phyloP scores from a whole-genome alignment of 257 asterid species.

The Scutellaria barbata region DNA sequence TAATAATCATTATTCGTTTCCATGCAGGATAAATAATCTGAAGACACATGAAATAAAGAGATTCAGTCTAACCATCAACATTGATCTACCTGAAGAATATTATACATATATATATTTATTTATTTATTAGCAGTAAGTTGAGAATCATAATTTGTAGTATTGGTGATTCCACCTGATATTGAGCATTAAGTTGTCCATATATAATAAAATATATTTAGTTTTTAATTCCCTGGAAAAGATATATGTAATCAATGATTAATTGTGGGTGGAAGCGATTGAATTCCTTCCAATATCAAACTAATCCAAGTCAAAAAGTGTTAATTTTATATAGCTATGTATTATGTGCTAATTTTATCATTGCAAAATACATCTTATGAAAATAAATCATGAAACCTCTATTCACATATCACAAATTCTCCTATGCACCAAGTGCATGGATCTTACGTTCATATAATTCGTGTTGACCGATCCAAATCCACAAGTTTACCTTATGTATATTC shows the following conservation, averaged over 20 bases:
- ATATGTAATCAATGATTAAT: constrained; percentile 22
- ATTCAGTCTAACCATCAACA: constrained; percentile 17
- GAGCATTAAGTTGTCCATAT: constrained; percentile 27
- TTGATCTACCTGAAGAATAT: constrained; percentile 20
- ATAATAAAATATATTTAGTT: not conserved
- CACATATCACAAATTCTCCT: too few relatives aligned
- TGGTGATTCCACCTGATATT: constrained; percentile 24
- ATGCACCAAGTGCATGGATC: too few relatives aligned
- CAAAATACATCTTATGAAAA: too few relatives aligned
- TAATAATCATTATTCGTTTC: not conserved
- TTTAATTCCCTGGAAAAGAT: not conserved
- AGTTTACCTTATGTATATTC: too few relatives aligned
- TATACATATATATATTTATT: too few relatives aligned
- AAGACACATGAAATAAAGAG: constrained; percentile 23
- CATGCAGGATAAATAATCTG: constrained; percentile 37
- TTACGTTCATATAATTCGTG: too few relatives aligned
- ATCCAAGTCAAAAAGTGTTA: not conserved
- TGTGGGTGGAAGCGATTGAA: constrained; percentile 39
- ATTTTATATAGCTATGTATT: too few relatives aligned
- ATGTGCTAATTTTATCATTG: not conserved
- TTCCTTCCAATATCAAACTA: constrained; percentile 23
- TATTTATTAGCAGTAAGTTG: too few relatives aligned
- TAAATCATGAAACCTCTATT: too few relatives aligned
- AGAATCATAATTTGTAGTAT: constrained; percentile 29
- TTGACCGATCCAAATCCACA: too few relatives aligned